A percentile compares a stretch with the other conserved stretches of the same genome.
phyloP scores from a whole-genome alignment of 2,329 filamentous ascomycete genomes.

The Graphilbum fragrans region DNA sequence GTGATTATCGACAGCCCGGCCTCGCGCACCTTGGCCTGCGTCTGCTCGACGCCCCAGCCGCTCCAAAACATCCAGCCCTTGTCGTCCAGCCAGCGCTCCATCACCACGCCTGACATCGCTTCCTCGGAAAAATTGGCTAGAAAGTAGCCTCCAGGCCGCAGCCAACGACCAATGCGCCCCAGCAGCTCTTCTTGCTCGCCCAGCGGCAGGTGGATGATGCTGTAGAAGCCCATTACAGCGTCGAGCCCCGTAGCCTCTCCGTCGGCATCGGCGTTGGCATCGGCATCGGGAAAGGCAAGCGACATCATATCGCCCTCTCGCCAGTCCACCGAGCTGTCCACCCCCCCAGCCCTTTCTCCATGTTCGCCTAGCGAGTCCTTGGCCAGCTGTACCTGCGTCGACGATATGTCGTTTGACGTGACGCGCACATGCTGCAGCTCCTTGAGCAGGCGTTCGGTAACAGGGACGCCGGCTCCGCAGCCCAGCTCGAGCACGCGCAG shows the following conservation, averaged over 20 bases:
- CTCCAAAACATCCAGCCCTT: conserved; percentile 32
- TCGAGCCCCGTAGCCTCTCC: conserved; percentile 22
- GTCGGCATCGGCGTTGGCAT: neutral
- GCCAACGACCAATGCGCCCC: conserved; percentile 29
- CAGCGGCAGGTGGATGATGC: conserved; percentile 40
- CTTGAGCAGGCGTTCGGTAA: conserved; percentile 20
- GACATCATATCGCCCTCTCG: conserved; percentile 25
- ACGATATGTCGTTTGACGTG: conserved; percentile 29
- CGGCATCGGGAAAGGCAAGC: conserved; percentile 16
- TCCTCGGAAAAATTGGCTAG: conserved; percentile 32
- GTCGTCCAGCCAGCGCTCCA: conserved; percentile 25
- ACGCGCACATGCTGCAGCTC: conserved; percentile 12
- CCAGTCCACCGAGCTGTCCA: conserved; percentile 13
- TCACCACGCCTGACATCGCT: conserved; percentile 15
- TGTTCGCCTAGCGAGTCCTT: conserved; percentile 13
- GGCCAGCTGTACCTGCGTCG: conserved; percentile 22
- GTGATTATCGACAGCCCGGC: conserved; percentile 21
- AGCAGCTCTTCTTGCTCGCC: conserved; percentile 35
- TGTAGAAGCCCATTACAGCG: conserved; percentile 39
- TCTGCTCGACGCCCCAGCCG: conserved; percentile 23
- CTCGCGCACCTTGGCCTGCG: conserved; percentile 16
- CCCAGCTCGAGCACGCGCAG: conserved; percentile 26
- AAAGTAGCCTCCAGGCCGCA: conserved; percentile 36
- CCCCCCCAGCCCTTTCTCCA: conserved; percentile 2
- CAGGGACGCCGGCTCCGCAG: conserved; percentile 26